A percentile compares a stretch with the other conserved stretches of the same genome.
These are phyloP conservation scores for Zymoseptoria crescenta DNA, from an alignment of 2,329 filamentous ascomycete species.

Conservation along the genomic window DNA sequence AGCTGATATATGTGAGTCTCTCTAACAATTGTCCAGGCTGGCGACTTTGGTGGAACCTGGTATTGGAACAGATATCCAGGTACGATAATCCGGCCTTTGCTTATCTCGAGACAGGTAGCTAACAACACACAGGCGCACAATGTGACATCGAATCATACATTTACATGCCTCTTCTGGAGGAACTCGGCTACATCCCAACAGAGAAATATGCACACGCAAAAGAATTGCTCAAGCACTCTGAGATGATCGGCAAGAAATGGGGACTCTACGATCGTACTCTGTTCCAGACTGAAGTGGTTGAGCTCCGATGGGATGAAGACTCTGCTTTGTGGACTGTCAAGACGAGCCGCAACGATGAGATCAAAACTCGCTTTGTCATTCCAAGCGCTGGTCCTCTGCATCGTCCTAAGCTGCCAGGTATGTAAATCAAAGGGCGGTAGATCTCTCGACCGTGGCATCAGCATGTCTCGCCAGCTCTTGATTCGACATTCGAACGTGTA, in stretches of 20 bases:
- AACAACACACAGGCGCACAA: conserved; percentile 41
- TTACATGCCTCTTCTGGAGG: conserved; percentile 39
- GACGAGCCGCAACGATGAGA: conserved; percentile 16
- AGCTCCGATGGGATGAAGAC: conserved; percentile 22
- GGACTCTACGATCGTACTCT: conserved; percentile 37
- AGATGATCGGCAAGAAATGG: conserved; percentile 15
- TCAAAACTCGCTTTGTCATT: conserved; percentile 35
- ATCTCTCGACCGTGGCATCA: too few relatives aligned
- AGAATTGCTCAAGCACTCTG: conserved; percentile 35
- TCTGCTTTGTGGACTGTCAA: conserved; percentile 25
- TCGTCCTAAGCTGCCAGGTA: conserved; percentile 38
- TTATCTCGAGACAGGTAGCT: conserved; percentile 25
- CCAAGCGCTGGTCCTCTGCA: conserved; percentile 36
- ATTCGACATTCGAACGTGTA: too few relatives aligned
- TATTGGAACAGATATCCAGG: conserved; percentile 12
- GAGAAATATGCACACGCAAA: conserved; percentile 28
- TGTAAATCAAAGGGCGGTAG: conserved; percentile 18
- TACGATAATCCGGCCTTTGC: not conserved
- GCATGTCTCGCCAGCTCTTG: too few relatives aligned
- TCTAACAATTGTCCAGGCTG: not conserved
- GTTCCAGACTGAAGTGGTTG: conserved; percentile 17
- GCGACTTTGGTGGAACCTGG: conserved; percentile 41
- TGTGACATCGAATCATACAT: conserved; percentile 42
- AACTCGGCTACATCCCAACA: conserved; percentile 37
- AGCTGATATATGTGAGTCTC: not conserved